phyloP scores from a whole-genome alignment of 169 alveolate species.

The Cryptosporidium xiaoi region DNA sequence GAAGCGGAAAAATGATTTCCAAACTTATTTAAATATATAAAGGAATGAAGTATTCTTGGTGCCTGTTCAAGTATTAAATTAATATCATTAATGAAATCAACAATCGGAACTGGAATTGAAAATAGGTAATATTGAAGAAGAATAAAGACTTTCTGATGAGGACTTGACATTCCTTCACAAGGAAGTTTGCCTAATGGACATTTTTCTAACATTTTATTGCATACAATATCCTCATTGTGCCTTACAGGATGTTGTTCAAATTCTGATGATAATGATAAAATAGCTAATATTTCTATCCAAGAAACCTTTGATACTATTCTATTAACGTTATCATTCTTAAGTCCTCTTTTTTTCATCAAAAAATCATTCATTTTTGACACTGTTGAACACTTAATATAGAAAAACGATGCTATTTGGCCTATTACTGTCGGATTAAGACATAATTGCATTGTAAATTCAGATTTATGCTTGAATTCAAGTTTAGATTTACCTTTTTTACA shows the following conservation, averaged over 20 bases:
- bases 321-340: conserved; percentile 37
- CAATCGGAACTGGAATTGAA: conserved; percentile 84
- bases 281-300: conserved; percentile 77
- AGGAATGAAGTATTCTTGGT: conserved; percentile 86
- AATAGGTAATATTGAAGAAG: conserved; percentile 85
- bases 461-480: neutral
- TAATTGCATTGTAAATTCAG: neutral
- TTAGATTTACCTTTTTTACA: too few species aligned
- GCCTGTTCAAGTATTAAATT: conserved; percentile 88
- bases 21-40: conserved; percentile 80
- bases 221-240: conserved; percentile 93
- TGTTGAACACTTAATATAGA: conserved; percentile 78
- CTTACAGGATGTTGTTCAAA: conserved; percentile 92
- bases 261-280: conserved; percentile 89
- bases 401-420: conserved; percentile 79
- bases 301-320: conserved; percentile 47
- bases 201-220: conserved; percentile 87
- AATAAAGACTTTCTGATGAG: conserved; percentile 91
- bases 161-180: conserved; percentile 86
- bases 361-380: conserved; percentile 55
- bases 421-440: conserved; percentile 75
- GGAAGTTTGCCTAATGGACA: conserved; percentile 88
- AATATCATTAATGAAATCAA: conserved; percentile 88
- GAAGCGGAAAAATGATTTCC: conserved; percentile 61
- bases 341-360: conserved; percentile 52